Evolutionary conservation across 2,329 filamentous ascomycete species (phyloP).

Genomic region (Macroventuria anomochaeta): DNA sequence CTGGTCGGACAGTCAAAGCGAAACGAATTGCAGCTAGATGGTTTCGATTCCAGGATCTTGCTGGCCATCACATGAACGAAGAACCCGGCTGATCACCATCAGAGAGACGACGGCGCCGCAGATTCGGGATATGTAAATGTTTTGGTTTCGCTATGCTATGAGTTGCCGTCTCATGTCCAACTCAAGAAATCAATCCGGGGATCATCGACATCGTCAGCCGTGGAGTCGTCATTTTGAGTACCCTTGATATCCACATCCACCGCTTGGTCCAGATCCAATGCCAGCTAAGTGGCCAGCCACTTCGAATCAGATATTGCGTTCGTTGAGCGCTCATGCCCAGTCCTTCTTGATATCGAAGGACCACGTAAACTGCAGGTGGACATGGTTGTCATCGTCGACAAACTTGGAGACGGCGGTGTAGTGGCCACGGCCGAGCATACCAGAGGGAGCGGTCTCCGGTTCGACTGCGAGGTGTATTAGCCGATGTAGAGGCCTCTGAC

Average conservation of each 20-base stretch:
- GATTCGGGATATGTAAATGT: conserved; percentile 7
- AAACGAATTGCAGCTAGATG: conserved; percentile 54
- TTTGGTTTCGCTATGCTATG: conserved; percentile 21
- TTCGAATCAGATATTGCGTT: conserved; percentile 1
- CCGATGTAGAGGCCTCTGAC: neutral
- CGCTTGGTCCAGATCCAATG: conserved; percentile 18
- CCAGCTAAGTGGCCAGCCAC: conserved; percentile 19
- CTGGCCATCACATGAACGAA: conserved; percentile 7
- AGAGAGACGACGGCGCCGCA: neutral
- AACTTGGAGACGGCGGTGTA: conserved; percentile 92
- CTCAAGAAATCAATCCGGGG: conserved; percentile 18
- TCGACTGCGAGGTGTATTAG: conserved; percentile 66
- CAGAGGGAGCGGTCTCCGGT: conserved; percentile 88
- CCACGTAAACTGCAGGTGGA: conserved; percentile 93
- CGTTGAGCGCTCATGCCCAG: conserved; percentile 65
- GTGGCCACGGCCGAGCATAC: conserved; percentile 87
- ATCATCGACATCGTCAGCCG: conserved; percentile 35
- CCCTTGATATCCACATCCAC: conserved; percentile 25
- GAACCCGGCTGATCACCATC: conserved; percentile 14
- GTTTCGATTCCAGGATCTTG: conserved; percentile 45
- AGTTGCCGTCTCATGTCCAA: conserved; percentile 15
- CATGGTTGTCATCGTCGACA: conserved; percentile 91
- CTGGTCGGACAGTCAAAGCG: conserved; percentile 55
- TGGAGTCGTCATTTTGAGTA: conserved; percentile 33
- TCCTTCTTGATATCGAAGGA: conserved; percentile 96